Evolutionary conservation across 345 rosid species (phyloP), one percentile per base, ranked within the genome.

Genomic region (Salix koriyanagi): DNA sequence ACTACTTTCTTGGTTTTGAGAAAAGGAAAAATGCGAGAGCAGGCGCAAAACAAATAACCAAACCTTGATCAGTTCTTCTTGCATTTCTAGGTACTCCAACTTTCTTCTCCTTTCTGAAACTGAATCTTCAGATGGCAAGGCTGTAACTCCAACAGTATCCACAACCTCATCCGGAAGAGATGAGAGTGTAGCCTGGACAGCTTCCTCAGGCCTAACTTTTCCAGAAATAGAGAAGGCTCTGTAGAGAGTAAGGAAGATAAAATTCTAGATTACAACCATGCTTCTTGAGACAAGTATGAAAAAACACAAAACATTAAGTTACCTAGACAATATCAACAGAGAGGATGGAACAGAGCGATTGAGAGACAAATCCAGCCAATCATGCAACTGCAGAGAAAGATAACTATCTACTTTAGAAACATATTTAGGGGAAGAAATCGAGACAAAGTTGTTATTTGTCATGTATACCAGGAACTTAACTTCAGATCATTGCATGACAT

Each of bases 331-430:
- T 81, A 94, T 94, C 88, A 94, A 85, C 65, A 94, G 90, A 64
- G 98, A 94, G 72, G 97, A 94, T 68, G 97, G 98, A 30, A 94
- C 94, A 6, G 98, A 90, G 79, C 85, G 92, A 82, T 88, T 87
- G 80, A 94, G 97, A 30, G 98, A 92, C 85, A 94, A 85, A 89
- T 94, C 98, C 86, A 94, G 87, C 98, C 98, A 92, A 88, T 92
- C 92, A 83, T 69, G 82, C 86, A 92, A 78, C 97, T 94, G 92
- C 87, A 83, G 74, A 50, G 50, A 84, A 74, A 82, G 69, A 70
- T 32, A 61, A 28, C 60, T 13, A 76, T 25, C 81, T 65, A 50
- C 48, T 72, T 62, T 46, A 41, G 44, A 41, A 41, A 41, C 56
- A 5, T 67, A 19, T 56, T 52, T 23, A 54, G 18, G 15, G 32